Percentiles rank a stretch among this genome's conserved stretches.
Evolutionary conservation across 148 eudicot species (phyloP).

Genomic region (Silene uniflora): DNA sequence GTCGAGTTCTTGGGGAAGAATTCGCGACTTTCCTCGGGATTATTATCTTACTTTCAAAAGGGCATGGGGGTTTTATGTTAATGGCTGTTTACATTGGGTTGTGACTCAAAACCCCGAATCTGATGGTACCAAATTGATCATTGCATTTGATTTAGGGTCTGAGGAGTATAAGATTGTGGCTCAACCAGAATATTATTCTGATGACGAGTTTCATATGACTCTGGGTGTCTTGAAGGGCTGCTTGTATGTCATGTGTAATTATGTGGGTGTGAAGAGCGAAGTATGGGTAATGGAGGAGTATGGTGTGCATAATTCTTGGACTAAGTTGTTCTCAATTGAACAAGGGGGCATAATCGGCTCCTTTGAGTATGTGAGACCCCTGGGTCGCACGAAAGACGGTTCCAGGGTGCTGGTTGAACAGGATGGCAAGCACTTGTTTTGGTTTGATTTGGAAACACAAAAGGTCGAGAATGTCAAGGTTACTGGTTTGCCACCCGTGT

Average conservation of each 20-base stretch:
- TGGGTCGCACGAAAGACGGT: conserved; percentile 27
- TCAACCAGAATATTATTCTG: conserved; percentile 6
- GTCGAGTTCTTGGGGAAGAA: conserved; percentile 21
- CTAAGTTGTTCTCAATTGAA: conserved; percentile 21
- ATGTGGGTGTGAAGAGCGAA: not conserved
- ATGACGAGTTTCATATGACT: conserved; percentile 5
- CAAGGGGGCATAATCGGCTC: conserved; percentile 9
- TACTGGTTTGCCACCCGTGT: conserved; percentile 19
- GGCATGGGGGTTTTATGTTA: conserved; percentile 28
- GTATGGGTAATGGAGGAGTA: conserved; percentile 45
- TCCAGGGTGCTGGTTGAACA: conserved; percentile 26
- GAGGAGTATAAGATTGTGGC: conserved; percentile 24
- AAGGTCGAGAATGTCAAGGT: conserved; percentile 14
- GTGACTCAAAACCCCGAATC: conserved; percentile 4
- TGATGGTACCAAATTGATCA: conserved; percentile 6
- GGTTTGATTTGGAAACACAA: conserved; percentile 29
- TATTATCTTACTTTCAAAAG: conserved; percentile 21
- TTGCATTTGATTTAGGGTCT: conserved; percentile 27
- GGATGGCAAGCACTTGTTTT: conserved; percentile 25
- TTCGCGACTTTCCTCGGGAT: conserved; percentile 21
- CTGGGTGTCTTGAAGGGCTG: conserved; percentile 28
- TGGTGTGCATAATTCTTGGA: conserved; percentile 38
- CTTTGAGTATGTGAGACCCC: conserved; percentile 19
- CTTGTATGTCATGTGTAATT: conserved; percentile 13
- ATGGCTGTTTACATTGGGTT: conserved; percentile 29